These are phyloP conservation scores for Candida boidinii DNA, from an alignment of 805 yeast species.

Conservation along the genomic window DNA sequence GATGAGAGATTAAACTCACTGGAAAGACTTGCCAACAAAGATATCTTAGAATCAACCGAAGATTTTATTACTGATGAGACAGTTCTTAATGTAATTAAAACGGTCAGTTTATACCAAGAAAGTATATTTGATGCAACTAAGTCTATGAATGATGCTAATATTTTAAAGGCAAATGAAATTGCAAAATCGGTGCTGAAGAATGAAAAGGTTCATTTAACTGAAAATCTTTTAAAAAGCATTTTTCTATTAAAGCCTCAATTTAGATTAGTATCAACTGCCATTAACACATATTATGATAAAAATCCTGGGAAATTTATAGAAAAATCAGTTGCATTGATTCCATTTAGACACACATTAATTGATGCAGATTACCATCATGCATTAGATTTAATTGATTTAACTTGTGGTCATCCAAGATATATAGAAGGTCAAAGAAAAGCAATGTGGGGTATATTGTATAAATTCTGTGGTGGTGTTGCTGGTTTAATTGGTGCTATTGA, in stretches of 20 bases:
- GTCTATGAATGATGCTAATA: no score
- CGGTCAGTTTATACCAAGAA: not conserved
- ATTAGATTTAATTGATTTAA: constrained; percentile 46
- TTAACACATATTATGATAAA: no score
- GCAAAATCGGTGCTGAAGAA: no score
- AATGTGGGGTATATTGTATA: constrained; percentile 24
- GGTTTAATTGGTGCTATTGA: constrained; percentile 39
- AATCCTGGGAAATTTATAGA: constrained; percentile 20
- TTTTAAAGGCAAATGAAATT: no score
- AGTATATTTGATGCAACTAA: no score
- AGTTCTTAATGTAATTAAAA: not conserved
- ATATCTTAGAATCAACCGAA: not conserved
- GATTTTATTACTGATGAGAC: not conserved
- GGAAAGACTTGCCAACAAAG: constrained; percentile 4
- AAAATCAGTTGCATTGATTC: constrained; percentile 42
- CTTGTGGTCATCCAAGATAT: constrained; percentile 52
- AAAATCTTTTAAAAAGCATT: no score
- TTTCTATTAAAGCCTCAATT: no score
- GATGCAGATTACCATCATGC: constrained; percentile 52
- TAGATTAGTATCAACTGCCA: no score
- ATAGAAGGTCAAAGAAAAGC: constrained; percentile 21
- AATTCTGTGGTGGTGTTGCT: constrained; percentile 33
- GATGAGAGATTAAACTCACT: constrained; percentile 5
- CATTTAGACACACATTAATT: constrained; percentile 51
- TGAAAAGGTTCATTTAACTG: no score